Base-by-base conservation (phyloP, 108 stramenopile species). In the Hondaea fermentalgiana region DNA sequence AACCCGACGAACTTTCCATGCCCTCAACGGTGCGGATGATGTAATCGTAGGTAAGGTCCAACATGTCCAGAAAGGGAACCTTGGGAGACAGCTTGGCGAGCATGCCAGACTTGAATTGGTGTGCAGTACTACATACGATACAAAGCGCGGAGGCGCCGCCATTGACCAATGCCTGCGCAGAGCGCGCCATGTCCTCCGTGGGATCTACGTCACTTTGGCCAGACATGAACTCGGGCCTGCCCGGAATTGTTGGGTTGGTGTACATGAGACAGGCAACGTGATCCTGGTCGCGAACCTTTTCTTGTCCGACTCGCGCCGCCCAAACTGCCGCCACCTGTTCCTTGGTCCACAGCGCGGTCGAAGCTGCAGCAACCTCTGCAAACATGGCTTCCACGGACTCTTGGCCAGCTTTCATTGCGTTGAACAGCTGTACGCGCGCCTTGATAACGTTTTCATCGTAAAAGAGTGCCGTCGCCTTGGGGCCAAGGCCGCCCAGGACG, bases 51-150 rank as follows among this genome's bases (percentile, higher is more conserved):
- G 76, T 83, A 23, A 83, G 76, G 45, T 83, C 76, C 8, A 83
- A 45, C 76, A 83, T 83, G 76, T 83, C 76, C 19, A 83, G n/a
- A 28, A 83, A 83, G n/a, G 76, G 76, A 2, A 83, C 76, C 76
- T 53, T 83, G 64, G 64, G 64, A 12, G 64, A 69, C 17, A 83
- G 23, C 8, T 12, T 6, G n/a, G 45, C 76, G 12, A 83, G 76
- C 76, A 83, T 83, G 25, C 76, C 76, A 6, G 14, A 6, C 51
- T 83, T 83, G 51, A 83, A 83, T 17, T 83, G 76, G 51, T 83
- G 76, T 4, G 76, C 76, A 45, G 76, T 83, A 4, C 76, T 83
- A 53, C 76, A 83, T 12, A 83, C 76, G 49, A 83, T 83, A 45
- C 76, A 83, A 45, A 83, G 76, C 76, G 76, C 76, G 17, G 76